Base-by-base conservation (phyloP, 352 stramenopile species). In the Elongisporangium prolatum region DNA sequence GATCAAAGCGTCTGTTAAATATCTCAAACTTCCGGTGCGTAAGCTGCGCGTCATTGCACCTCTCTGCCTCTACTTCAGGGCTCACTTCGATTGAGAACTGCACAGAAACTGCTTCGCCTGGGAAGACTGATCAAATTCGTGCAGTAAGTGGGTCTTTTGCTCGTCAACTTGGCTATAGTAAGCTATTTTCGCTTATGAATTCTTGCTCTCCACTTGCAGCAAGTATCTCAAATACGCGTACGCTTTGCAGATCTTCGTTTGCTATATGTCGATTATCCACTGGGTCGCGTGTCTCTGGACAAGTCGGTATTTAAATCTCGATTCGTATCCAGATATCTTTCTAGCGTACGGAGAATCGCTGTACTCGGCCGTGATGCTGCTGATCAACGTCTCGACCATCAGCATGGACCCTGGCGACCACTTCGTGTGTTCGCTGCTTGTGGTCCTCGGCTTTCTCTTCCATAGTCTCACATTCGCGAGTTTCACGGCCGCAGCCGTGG, bases 181-280 rank as follows among this genome's bases (percentile, higher is more conserved):
- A 28, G 16, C 16, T 16, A 22, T 8, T 50, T 6, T 47, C 18
- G 49, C 38, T 18, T 48, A n/a, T n/a, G n/a, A n/a, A n/a, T 9
- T 22, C n/a, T 8, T 67, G 34, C 2, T 48, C 25, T 34, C 14
- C 20, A 14, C 16, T 20, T 48, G 16, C 44, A 87, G 77, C 57
- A 87, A 85, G 60, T 81, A 87, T 57, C 76, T 87, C 70, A 77
- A 76, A 50, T 87, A 75, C 49, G 76, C 73, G 38, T 87, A 87
- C 49, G 67, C 74, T 17, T 34, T 73, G n/a, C 77, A 87, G 63
- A 72, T 80, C 0, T 74, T 82, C 52, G 63, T 67, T 4, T 67
- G 70, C 53, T 87, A 84, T 57, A 71, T 87, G 52, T 84, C 77
- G 25, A 28, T 84, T 6, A 78, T 84, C 57, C 77, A 87, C 63